Base-by-base conservation (phyloP, 352 stramenopile species). In the Phytophthora brassicae region DNA sequence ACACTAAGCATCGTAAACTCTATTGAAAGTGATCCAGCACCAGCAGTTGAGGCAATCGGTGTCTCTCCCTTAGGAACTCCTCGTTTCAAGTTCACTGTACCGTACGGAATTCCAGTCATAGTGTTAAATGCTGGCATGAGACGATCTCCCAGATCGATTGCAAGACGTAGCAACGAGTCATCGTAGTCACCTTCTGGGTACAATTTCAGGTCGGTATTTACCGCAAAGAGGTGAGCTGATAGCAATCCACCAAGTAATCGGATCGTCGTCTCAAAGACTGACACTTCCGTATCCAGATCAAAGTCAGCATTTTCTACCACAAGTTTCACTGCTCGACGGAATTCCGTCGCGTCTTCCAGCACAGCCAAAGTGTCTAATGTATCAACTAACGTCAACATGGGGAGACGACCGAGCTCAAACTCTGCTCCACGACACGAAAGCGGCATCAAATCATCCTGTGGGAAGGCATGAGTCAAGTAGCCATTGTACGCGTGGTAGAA, bases 1-100 rank as follows among this genome's bases (percentile, higher is more conserved):
- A 92, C 80, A 24, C 91, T 98, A 9, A 99, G 75, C 65, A 99
- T 88, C 14, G 95, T 97, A 60, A 99, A 99, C 79, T 99, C 97
- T 50, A 99, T 76, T 1, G 94, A 89, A 0, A 99, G 79, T 36
- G 96, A 99, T 14, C 97, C 97, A 33, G 94, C 96, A 42, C 96
- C 97, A 19, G 97, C 97, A 33, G 98, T 96, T 12, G 90, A 99
- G 2, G 97, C 94, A 60, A 99, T 88, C n/a, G 86, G 78, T 3
- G 97, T 99, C 79, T 99, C 97, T 51, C 76, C 88, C 19, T 67
- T 61, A 1, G 96, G 97, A 22, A 99, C 88, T 2, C 86, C 86
- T 6, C 66, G 44, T 4, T 90, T 67, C 14, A 99, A 59, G 68
- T 99, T 99, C 13, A 99, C 96, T 3, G 95, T 99, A 20, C 97